Percentiles rank a stretch among this genome's conserved stretches.
These are phyloP conservation scores for Boletus rubropictus DNA, from an alignment of 768 basidiomycete species.

Conservation along the genomic window DNA sequence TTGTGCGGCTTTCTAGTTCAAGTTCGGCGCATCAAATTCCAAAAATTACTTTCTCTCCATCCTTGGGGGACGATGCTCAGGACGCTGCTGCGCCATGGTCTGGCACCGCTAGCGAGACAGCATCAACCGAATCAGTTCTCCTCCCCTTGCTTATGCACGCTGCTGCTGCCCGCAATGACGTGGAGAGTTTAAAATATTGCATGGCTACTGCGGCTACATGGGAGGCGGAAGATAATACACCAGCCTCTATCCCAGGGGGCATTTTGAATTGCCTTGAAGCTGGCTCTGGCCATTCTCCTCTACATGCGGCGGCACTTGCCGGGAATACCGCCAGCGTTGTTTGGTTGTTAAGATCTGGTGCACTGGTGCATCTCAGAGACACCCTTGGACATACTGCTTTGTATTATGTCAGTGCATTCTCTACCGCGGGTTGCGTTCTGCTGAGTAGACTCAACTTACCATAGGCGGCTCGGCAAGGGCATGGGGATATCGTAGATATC, in stretches of 20 bases:
- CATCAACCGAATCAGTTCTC: slow-evolving; percentile 61
- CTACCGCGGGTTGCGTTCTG: neutral
- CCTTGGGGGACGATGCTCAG: slow-evolving; percentile 35
- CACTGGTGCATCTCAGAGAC: slow-evolving; percentile 79
- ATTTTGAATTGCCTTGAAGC: slow-evolving; percentile 68
- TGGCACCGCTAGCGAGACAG: slow-evolving; percentile 71
- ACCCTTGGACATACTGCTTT: slow-evolving; percentile 75
- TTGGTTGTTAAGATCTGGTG: slow-evolving; percentile 63
- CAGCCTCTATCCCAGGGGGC: slow-evolving; percentile 48
- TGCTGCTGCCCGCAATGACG: slow-evolving; percentile 67
- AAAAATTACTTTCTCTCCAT: slow-evolving; percentile 31
- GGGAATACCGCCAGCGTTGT: slow-evolving; percentile 43
- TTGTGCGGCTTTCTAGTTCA: slow-evolving; percentile 57
- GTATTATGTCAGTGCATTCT: slow-evolving; percentile 57
- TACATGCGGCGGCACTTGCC: slow-evolving; percentile 74
- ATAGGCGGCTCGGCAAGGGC: slow-evolving; percentile 72
- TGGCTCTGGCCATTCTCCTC: slow-evolving; percentile 65
- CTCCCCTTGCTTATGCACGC: slow-evolving; percentile 76
- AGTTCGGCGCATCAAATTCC: slow-evolving; percentile 35
- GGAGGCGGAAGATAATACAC: slow-evolving; percentile 19
- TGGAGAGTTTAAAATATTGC: slow-evolving; percentile 58
- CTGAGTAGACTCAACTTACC: neutral
- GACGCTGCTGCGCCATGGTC: slow-evolving; percentile 62
- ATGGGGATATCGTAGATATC: slow-evolving; percentile 52
- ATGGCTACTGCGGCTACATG: slow-evolving; percentile 30